phyloP scores from a whole-genome alignment of 495 filamentous ascomycete species.

The Xylaria intraflava region DNA sequence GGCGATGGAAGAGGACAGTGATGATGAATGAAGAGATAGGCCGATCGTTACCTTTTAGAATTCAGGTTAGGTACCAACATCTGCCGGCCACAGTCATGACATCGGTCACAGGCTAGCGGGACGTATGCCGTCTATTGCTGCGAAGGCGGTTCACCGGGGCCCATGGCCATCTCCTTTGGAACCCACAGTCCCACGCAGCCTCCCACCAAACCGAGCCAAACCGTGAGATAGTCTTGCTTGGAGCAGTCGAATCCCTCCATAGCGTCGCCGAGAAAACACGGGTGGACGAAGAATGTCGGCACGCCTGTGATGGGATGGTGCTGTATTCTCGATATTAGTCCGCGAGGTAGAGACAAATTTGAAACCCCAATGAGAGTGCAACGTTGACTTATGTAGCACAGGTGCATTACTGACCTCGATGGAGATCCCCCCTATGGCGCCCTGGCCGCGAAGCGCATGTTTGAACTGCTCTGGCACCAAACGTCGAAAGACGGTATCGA shows the following conservation, averaged over 20 bases:
- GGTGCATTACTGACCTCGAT: slow-evolving; percentile 56
- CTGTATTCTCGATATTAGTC: slow-evolving; percentile 47
- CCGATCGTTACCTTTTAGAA: background rate
- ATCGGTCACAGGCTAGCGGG: background rate
- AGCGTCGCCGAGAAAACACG: slow-evolving; percentile 76
- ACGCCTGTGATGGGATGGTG: slow-evolving; percentile 70
- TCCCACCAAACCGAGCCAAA: slow-evolving; percentile 76
- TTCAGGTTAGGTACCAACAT: background rate
- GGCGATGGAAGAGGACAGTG: slow-evolving; percentile 66
- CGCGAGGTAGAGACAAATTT: slow-evolving; percentile 30
- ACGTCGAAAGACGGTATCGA: slow-evolving; percentile 62
- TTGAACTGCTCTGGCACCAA: slow-evolving; percentile 62
- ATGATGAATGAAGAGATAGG: slow-evolving; percentile 43
- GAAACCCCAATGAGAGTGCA: slow-evolving; percentile 27
- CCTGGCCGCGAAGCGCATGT: slow-evolving; percentile 48
- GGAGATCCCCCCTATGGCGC: slow-evolving; percentile 69
- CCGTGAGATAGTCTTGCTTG: slow-evolving; percentile 62
- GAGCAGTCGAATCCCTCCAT: slow-evolving; percentile 53
- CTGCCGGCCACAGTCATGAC: background rate
- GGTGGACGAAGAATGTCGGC: slow-evolving; percentile 77
- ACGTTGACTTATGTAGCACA: slow-evolving; percentile 42
- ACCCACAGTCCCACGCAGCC: slow-evolving; percentile 65
- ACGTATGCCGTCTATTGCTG: slow-evolving; percentile 2
- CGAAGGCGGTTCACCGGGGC: background rate
- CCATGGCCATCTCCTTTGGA: slow-evolving; percentile 49